Conservation (phyloP, 2,329 filamentous ascomycete genomes). For the Alternaria incomplexa region DNA sequence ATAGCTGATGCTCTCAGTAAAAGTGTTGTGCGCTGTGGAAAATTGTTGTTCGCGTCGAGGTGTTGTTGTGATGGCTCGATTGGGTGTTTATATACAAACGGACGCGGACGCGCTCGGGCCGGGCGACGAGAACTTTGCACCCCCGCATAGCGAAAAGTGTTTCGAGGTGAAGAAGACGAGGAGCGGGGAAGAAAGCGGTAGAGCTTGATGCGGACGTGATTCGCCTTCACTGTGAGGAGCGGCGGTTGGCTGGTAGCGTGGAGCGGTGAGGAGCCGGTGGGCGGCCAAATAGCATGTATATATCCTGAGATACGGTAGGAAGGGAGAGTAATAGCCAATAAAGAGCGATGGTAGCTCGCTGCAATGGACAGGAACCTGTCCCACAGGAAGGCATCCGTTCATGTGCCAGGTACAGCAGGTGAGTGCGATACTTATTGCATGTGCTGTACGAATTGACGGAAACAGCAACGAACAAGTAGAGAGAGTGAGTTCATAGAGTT, state of each 20-base stretch:
- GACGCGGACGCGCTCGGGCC: background rate
- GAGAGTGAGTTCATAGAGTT: background rate
- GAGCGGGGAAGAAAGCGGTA: background rate
- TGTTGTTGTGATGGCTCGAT: background rate
- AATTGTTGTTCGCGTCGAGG: background rate
- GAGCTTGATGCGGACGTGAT: background rate
- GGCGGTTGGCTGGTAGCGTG: background rate
- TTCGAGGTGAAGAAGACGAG: background rate
- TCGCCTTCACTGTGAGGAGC: background rate
- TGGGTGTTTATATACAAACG: constrained; percentile 4
- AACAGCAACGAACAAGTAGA: background rate
- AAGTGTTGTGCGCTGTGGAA: background rate
- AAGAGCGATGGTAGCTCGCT: background rate
- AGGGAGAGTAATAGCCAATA: background rate
- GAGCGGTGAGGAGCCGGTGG: background rate
- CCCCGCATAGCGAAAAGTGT: background rate
- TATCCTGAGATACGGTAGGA: background rate
- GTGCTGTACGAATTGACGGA: background rate
- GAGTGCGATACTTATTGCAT: background rate
- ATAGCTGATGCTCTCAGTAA: background rate
- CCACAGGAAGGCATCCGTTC: background rate
- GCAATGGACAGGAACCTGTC: too few species aligned
- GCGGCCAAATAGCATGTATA: too few species aligned
- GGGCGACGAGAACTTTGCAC: background rate
- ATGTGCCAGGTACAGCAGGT: background rate